Evolutionary conservation across 495 filamentous ascomycete species (phyloP), one percentile per base, ranked within the genome.

Genomic region (Oleoguttula mirabilis): DNA sequence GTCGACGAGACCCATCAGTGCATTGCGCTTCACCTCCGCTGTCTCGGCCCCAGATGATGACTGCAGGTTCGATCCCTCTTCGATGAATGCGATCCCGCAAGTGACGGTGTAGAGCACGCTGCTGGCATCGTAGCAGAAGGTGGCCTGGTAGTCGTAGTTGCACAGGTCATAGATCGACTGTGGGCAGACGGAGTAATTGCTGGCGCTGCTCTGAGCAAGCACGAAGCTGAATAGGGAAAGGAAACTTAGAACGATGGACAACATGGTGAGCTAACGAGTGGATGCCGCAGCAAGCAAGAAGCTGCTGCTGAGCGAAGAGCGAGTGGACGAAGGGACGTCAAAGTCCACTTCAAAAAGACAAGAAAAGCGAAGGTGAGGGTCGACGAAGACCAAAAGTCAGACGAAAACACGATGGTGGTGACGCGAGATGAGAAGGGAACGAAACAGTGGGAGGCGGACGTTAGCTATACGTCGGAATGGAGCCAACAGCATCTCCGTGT

Each of bases 21-120:
- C n/a, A n/a, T n/a, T n/a, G n/a, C n/a, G n/a, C n/a, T n/a, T n/a
- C n/a, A n/a, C n/a, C n/a, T n/a, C n/a, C n/a, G n/a, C n/a, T n/a
- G n/a, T n/a, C n/a, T n/a, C n/a, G n/a, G n/a, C n/a, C n/a, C n/a
- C n/a, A n/a, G n/a, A n/a, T n/a, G n/a, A n/a, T n/a, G n/a, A n/a
- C n/a, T n/a, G n/a, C n/a, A n/a, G n/a, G n/a, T n/a, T n/a, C n/a
- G n/a, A n/a, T n/a, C n/a, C n/a, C n/a, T n/a, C n/a, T n/a, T n/a
- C n/a, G n/a, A 7, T 16, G 24, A 46, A 46, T 12, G 21, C 31
- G 12, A 40, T 16, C 12, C 36, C 36, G 25, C 43, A 46, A 22
- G 34, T 46, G 15, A 46, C 17, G 3, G 43, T 46, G 36, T 46
- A 46, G 8, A 46, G 43, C 11, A 46, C 27, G 4, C 11, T 25